phyloP scores from a whole-genome alignment of 345 rosid genomes.

The Salix caprea region DNA sequence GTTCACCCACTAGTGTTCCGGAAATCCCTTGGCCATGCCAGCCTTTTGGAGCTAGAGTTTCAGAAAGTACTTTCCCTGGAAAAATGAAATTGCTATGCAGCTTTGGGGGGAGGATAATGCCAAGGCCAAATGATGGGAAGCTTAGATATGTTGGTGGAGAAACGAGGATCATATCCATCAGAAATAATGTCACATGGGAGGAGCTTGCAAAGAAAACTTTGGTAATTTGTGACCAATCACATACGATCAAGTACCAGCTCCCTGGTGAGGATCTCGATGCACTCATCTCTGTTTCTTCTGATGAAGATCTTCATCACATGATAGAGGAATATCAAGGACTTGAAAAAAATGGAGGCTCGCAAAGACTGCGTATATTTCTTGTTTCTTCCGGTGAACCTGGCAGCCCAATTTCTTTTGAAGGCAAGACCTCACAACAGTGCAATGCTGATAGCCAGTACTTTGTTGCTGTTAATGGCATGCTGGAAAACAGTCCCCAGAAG shows the following conservation, averaged over 20 bases:
- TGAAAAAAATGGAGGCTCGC: conserved; percentile 57
- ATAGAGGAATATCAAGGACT: conserved; percentile 73
- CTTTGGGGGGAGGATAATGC: conserved; percentile 75
- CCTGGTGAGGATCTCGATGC: conserved; percentile 96
- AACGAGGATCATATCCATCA: conserved; percentile 67
- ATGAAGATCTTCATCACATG: conserved; percentile 83
- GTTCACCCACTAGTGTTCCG: conserved; percentile 6
- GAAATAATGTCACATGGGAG: conserved; percentile 44
- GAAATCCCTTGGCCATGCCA: conserved; percentile 42
- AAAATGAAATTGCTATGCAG: conserved; percentile 83
- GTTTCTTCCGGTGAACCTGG: conserved; percentile 49
- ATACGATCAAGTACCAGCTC: conserved; percentile 82
- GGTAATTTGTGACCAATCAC: conserved; percentile 61
- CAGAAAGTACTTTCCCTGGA: conserved; percentile 25
- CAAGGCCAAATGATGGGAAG: conserved; percentile 75
- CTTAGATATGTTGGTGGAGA: conserved; percentile 93
- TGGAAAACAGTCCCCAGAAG: conserved; percentile 47
- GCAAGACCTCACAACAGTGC: conserved; percentile 34
- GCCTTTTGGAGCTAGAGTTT: conserved; percentile 23
- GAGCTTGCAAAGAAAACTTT: conserved; percentile 64
- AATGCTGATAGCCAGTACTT: conserved; percentile 56
- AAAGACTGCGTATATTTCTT: conserved; percentile 72
- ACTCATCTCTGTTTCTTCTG: conserved; percentile 67
- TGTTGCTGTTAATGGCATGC: conserved; percentile 64
- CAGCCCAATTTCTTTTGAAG: conserved; percentile 49